phyloP scores from a whole-genome alignment of 1,139 yeast species.

The Blastobotrys proliferans region DNA sequence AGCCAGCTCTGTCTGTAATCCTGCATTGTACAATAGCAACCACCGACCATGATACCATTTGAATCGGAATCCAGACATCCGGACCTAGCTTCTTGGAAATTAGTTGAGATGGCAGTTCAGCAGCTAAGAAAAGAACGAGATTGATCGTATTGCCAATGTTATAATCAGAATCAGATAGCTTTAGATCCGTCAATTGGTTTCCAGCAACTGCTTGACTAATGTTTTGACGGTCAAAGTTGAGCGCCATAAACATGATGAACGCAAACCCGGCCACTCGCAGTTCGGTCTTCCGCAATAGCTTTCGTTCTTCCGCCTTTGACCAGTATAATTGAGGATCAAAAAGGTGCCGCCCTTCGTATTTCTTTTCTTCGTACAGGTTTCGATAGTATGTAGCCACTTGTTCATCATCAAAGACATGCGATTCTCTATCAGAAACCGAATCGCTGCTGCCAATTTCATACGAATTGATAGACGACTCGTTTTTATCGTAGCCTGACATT shows the following conservation, averaged over 20 bases:
- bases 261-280: slow-evolving; percentile 44
- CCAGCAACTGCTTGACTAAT: slow-evolving; percentile 49
- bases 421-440: slow-evolving; percentile 18
- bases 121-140: slow-evolving; percentile 42
- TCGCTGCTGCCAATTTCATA: no score
- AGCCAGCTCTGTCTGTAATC: slow-evolving; percentile 38
- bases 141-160: slow-evolving; percentile 47
- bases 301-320: slow-evolving; percentile 44
- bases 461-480: no score
- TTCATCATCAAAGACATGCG: slow-evolving; percentile 36
- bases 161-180: slow-evolving; percentile 46
- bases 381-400: slow-evolving; percentile 41
- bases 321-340: slow-evolving; percentile 49
- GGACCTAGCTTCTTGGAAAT: slow-evolving; percentile 51
- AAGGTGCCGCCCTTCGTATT: slow-evolving; percentile 44
- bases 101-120: slow-evolving; percentile 54
- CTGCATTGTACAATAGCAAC: slow-evolving; percentile 46
- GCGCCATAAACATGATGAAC: slow-evolving; percentile 46
- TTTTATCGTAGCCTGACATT: no score
- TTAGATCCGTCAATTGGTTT: slow-evolving; percentile 43
- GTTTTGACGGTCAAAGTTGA: slow-evolving; percentile 52
- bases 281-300: slow-evolving; percentile 43
- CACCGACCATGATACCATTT: slow-evolving; percentile 48
- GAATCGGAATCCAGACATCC: slow-evolving; percentile 51
- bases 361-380: slow-evolving; percentile 39